Evolutionary conservation across 2,329 filamentous ascomycete species (phyloP), one percentile per base, ranked within the genome.

Genomic region (Claviceps spartinae): DNA sequence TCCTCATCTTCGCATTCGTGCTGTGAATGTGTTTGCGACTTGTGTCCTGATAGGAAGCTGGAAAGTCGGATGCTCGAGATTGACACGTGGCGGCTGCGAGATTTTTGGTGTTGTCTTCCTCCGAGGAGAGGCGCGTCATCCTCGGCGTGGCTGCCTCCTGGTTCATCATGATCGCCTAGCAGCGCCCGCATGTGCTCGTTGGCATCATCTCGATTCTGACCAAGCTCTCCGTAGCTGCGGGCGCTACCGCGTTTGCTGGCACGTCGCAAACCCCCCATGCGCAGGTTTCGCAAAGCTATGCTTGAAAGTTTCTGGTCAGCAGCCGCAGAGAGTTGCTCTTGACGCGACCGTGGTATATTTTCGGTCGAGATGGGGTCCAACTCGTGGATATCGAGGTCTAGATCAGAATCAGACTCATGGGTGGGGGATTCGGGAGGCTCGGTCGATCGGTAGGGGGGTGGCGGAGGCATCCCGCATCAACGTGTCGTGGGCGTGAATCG

Each of bases 341-440:
- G 63, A 47, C 56, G 58, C 44, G 62, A 55, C 47, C 62, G 63
- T 48, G 64, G 60, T 54, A 63, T 55, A 58, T 66, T 61, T 59
- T 64, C 61, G 57, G 63, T 62, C n/a, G 70, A 69, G 54, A 69
- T 63, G 63, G 86, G 85, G 63, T 90, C 86, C 58, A 93, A 81
- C 72, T 91, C 87, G 62, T 88, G 78, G 59, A 93, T 76, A 61
- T 90, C 85, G 61, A 93, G 79, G 65, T 91, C 85, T 56, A 69
- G 67, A 52, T 83, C 72, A 48, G 83, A 87, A 65, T 90, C 86
- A 64, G 83, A 86, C 64, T 89, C 85, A 68, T 82, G 73, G 61
- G 72, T 68, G 55, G 76, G 76, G 54, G 78, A 80, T 68, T 85
- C 81, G 68, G 82, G 82, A 62, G 78, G 77, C 65, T 83, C 77